phyloP scores from a whole-genome alignment of 2,329 filamentous ascomycete genomes.

The Magnaporthiopsis poae region DNA sequence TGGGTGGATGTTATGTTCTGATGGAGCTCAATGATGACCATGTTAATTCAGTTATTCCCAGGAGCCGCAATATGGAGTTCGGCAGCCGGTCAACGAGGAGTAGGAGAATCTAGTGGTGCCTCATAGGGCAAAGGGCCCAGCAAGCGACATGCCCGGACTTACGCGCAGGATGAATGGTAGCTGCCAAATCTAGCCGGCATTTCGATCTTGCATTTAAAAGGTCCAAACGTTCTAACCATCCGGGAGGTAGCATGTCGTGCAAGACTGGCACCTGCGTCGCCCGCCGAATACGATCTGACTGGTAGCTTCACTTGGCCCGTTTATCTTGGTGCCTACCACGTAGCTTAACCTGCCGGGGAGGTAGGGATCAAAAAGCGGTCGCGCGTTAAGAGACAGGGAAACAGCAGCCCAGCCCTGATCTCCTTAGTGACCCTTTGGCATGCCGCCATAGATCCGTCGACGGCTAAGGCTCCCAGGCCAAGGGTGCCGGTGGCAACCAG shows the following conservation, averaged over 20 bases:
- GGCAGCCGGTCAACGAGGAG: neutral
- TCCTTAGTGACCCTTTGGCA: neutral
- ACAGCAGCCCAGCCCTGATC: neutral
- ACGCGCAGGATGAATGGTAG: neutral
- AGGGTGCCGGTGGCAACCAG: neutral
- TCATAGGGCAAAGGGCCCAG: neutral
- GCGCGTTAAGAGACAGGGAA: neutral
- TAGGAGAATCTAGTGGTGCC: neutral
- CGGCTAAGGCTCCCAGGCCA: neutral
- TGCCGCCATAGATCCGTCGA: neutral
- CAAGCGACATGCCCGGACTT: neutral
- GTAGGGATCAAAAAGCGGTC: neutral
- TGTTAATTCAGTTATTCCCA: neutral
- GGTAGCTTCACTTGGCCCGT: neutral
- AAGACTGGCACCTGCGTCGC: neutral
- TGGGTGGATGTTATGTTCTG: neutral
- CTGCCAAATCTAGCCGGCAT: neutral
- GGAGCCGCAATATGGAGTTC: neutral
- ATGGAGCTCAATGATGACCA: neutral
- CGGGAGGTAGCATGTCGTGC: neutral
- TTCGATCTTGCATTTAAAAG: neutral
- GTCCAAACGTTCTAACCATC: neutral
- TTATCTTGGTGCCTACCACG: neutral
- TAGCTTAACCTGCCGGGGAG: too few relatives aligned
- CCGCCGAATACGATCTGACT: neutral